phyloP scores from a whole-genome alignment of 2,329 filamentous ascomycete species.

The Aspergillus candidus region DNA sequence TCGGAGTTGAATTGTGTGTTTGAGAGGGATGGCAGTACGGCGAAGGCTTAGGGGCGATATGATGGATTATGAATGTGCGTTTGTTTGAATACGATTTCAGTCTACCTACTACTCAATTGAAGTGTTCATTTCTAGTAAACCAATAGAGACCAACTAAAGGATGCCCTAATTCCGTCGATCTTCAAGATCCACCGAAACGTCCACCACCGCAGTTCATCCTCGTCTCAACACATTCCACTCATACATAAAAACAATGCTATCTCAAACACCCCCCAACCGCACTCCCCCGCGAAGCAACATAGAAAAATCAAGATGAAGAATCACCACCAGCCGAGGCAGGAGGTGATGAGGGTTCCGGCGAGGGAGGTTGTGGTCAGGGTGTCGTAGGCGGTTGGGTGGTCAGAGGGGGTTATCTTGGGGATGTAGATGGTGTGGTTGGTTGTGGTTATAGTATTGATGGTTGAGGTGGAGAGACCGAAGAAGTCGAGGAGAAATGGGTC shows the following conservation, averaged over 20 bases:
- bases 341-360: slow-evolving; percentile 64
- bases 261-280: no score
- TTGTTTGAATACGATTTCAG: neutral
- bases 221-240: no score
- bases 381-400: slow-evolving; percentile 66
- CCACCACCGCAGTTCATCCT: no score
- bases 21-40: slow-evolving; percentile 23
- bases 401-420: slow-evolving; percentile 75
- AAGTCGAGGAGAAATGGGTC: slow-evolving; percentile 70
- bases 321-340: slow-evolving; percentile 76
- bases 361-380: slow-evolving; percentile 57
- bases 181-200: no score
- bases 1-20: slow-evolving; percentile 37
- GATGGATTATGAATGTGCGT: neutral
- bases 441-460: no score
- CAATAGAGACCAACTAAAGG: no score
- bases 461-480: slow-evolving; percentile 47
- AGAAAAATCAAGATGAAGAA: neutral
- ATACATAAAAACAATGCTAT: no score
- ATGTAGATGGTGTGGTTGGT: slow-evolving; percentile 63
- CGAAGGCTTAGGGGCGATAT: neutral
- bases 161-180: no score
- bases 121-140: no score
- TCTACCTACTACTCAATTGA: no score
- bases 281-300: no score